A percentile compares a stretch with the other conserved stretches of the same genome.
These are phyloP conservation scores for Blastobotrys arbuscula DNA, from an alignment of 1,139 yeast genomes.

Conservation along the genomic window DNA sequence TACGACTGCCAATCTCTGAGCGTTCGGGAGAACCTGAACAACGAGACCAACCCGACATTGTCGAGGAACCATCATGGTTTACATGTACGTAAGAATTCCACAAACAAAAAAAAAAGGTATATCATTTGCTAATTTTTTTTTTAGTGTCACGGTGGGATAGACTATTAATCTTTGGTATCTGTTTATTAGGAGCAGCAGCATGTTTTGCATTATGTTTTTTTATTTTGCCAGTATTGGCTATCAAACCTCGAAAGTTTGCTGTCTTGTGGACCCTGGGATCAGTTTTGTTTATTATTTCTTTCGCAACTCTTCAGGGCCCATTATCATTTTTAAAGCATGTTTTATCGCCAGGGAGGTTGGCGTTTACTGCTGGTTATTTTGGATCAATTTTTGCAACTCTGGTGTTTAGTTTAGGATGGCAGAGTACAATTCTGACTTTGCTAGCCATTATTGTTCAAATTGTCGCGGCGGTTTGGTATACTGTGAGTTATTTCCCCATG, in stretches of 20 bases:
- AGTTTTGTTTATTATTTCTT: slow-evolving; percentile 75
- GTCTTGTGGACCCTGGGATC: slow-evolving; percentile 85
- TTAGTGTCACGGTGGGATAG: slow-evolving; percentile 72
- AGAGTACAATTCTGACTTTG: slow-evolving; percentile 71
- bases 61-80: slow-evolving; percentile 56
- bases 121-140: not conserved
- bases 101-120: not conserved
- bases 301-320: slow-evolving; percentile 92
- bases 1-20: slow-evolving; percentile 49
- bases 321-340: slow-evolving; percentile 69
- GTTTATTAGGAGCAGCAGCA: slow-evolving; percentile 66
- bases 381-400: slow-evolving; percentile 66
- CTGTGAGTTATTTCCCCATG: slow-evolving; percentile 90
- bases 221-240: slow-evolving; percentile 80
- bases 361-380: slow-evolving; percentile 76
- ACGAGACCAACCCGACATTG: slow-evolving; percentile 26
- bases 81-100: slow-evolving; percentile 21
- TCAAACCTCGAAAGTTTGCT: slow-evolving; percentile 89
- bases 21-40: slow-evolving; percentile 37
- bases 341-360: slow-evolving; percentile 65
- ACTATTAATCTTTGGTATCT: slow-evolving; percentile 68
- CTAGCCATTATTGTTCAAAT: slow-evolving; percentile 72
- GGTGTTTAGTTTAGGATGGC: slow-evolving; percentile 46
- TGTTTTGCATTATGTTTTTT: slow-evolving; percentile 81
- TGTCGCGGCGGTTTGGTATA: slow-evolving; percentile 81